Percentiles rank a stretch among this genome's conserved stretches.
Conservation (phyloP, 257 asterid species). For the Vinca minor region DNA sequence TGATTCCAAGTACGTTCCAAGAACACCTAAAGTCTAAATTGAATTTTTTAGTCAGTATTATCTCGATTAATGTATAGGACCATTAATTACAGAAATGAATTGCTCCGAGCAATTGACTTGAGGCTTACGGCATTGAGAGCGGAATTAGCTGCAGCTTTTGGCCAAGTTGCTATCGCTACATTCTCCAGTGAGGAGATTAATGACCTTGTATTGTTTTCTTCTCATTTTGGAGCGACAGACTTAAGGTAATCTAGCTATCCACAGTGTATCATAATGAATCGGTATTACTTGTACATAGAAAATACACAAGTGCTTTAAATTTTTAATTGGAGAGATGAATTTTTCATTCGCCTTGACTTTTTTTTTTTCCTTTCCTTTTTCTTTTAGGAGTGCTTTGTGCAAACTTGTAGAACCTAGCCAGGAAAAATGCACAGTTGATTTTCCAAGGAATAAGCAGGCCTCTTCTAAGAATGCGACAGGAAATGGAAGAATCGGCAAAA, state of each 20-base stretch:
- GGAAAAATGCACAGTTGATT: slow-evolving; percentile 22
- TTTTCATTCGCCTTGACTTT: neutral
- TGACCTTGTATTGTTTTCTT: slow-evolving; percentile 52
- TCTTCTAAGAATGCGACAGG: slow-evolving; percentile 9
- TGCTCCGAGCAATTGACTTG: slow-evolving; percentile 77
- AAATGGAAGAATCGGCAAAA: slow-evolving; percentile 20
- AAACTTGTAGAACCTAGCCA: slow-evolving; percentile 40
- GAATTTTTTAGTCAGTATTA: slow-evolving; percentile 4
- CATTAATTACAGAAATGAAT: slow-evolving; percentile 57
- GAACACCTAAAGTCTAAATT: slow-evolving; percentile 14
- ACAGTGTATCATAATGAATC: neutral
- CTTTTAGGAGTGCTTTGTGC: slow-evolving; percentile 56
- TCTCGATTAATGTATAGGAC: slow-evolving; percentile 18
- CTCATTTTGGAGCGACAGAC: slow-evolving; percentile 65
- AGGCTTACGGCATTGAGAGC: slow-evolving; percentile 61
- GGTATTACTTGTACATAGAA: neutral
- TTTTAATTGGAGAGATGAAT: neutral
- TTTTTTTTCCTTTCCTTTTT: neutral
- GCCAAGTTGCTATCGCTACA: slow-evolving; percentile 46
- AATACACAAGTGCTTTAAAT: slow-evolving; percentile 2
- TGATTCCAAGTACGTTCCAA: slow-evolving; percentile 69
- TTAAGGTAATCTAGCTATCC: slow-evolving; percentile 43
- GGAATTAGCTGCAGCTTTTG: slow-evolving; percentile 56
- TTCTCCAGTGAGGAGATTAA: slow-evolving; percentile 49
- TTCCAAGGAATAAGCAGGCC: slow-evolving; percentile 21